Evolutionary conservation across 768 basidiomycete species (phyloP), one percentile per base, ranked within the genome.

Genomic region (Amanita jacksonii): DNA sequence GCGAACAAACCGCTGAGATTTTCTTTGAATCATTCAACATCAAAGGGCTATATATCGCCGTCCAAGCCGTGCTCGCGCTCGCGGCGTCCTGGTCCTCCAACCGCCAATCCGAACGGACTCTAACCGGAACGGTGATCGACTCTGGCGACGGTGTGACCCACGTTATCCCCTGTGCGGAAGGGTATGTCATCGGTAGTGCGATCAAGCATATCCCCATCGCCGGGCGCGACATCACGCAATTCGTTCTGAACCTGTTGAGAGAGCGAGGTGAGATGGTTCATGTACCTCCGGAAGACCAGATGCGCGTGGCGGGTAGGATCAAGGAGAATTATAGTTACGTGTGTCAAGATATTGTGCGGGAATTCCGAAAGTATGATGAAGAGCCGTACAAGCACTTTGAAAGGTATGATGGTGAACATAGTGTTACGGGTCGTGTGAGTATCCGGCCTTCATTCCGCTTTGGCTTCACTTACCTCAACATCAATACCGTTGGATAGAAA

Each of bases 1-100:
- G 96, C 55, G 96, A 99, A 64, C 94, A 94, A 62, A 98, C 94
- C 0, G 96, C 96, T 15, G 94, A 98, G 61, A 98, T 98, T 68
- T 97, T 99, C 76, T 99, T 98, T 63, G 96, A 99, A 66, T 94
- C 91, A 0, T 99, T 99, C 80, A 98, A 98, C 66, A 93, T 97
- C 68, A 87, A 92, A 59, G 94, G 94, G 16, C 74, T 97, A 34
- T 98, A 98, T 64, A 98, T 99, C 55, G 96, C 93, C 41, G 96
- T 99, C 0, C 96, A 98, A 61, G 96, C 96, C 27, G 96, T 99
- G 4, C 81, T 99, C 8, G 96, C 96, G 0, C 85, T 99, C 50
- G 96, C 96, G 3, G 94, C 94, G 0, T 93, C 91, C 1, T 98
- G 96, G 96, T 77, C 91, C 1, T 92, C 88, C 48, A 86, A 84